phyloP scores from a whole-genome alignment of 306 rosid species.

The Pachyrhizus erosus region DNA sequence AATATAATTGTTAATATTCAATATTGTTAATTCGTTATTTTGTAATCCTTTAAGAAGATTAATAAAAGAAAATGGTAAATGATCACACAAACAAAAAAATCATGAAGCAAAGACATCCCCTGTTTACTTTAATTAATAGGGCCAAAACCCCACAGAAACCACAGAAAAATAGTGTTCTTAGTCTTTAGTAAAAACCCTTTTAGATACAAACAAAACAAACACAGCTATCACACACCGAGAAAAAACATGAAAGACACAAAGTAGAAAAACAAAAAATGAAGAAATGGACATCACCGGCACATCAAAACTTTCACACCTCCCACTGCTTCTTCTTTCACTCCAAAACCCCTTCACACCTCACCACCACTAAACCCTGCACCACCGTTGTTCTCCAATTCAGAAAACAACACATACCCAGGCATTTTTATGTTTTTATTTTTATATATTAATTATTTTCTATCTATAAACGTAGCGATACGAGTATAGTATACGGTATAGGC shows the following conservation, averaged over 20 bases:
- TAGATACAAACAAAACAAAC: background rate
- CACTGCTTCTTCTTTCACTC: background rate
- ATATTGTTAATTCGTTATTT: too few relatives aligned
- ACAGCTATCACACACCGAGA: conserved; percentile 14
- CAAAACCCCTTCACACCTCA: background rate
- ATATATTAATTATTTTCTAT: background rate
- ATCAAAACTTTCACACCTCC: background rate
- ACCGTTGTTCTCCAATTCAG: background rate
- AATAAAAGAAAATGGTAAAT: background rate
- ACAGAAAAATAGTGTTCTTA: background rate
- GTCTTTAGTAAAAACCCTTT: background rate
- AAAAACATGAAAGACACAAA: background rate
- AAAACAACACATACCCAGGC: background rate
- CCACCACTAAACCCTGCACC: background rate
- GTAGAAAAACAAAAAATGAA: background rate
- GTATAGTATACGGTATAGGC: conserved; percentile 30
- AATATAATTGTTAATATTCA: too few relatives aligned
- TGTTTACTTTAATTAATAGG: background rate
- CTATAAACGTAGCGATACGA: conserved; percentile 26
- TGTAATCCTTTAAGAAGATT: too few relatives aligned
- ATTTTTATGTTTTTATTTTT: background rate
- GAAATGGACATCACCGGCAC: background rate
- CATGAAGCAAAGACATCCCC: background rate
- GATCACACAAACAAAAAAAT: background rate
- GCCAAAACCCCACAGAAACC: background rate